Evolutionary conservation across 1,284 basidiomycete species (phyloP).

Genomic region (Leucoagaricus sp.): DNA sequence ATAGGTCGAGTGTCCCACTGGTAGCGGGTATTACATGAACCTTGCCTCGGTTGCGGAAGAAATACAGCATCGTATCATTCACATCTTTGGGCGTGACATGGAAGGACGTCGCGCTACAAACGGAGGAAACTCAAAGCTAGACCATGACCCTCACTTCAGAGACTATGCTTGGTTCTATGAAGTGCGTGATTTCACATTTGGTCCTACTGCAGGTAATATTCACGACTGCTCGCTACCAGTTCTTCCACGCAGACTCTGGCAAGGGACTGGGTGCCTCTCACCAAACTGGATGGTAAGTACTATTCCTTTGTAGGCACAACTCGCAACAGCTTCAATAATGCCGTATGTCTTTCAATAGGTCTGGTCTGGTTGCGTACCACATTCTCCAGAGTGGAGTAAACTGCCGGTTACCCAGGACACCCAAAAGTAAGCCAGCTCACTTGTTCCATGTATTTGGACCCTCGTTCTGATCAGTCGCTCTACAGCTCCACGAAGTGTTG

Average conservation of each 20-base stretch:
- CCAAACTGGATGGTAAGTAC: constrained; percentile 87
- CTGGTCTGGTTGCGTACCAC: constrained; percentile 90
- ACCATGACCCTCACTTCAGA: constrained; percentile 94
- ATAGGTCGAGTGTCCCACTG: constrained; percentile 91
- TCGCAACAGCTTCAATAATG: neutral
- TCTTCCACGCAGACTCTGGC: constrained; percentile 94
- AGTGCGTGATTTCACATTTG: constrained; percentile 40
- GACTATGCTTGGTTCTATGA: constrained; percentile 97
- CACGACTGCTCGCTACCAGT: constrained; percentile 45
- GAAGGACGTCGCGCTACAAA: constrained; percentile 89
- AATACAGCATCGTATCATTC: constrained; percentile 96
- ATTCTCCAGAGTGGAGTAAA: constrained; percentile 85
- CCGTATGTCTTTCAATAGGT: constrained; percentile 29
- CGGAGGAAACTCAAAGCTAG: constrained; percentile 85
- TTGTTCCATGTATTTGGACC: constrained; percentile 17
- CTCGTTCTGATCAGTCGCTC: constrained; percentile 20
- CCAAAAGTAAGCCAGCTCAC: constrained; percentile 62
- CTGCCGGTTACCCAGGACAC: constrained; percentile 86
- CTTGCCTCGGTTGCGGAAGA: constrained; percentile 93
- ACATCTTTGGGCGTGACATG: constrained; percentile 91
- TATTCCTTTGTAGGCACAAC: neutral
- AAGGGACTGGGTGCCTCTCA: constrained; percentile 94
- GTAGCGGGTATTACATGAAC: constrained; percentile 95
- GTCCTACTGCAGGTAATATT: neutral
- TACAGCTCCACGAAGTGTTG: constrained; percentile 82